phyloP scores from a whole-genome alignment of 345 rosid genomes.

The Psidium friedrichsthalianum region DNA sequence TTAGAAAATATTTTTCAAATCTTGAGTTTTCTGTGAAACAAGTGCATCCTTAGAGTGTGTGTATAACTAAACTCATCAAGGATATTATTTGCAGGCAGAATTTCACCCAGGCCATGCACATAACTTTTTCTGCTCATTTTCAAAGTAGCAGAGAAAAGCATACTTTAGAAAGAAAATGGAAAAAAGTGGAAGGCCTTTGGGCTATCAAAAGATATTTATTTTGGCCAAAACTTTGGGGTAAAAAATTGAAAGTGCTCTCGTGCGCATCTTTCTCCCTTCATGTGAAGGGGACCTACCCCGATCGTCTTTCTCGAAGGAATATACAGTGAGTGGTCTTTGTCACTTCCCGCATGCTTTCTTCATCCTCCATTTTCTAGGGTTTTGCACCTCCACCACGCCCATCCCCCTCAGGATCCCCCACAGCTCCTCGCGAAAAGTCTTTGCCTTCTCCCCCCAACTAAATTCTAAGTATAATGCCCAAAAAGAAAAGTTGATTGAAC shows the following conservation, averaged over 20 bases:
- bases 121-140: neutral
- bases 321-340: constrained; percentile 50
- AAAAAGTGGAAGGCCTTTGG: neutral
- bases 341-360: constrained; percentile 42
- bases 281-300: constrained; percentile 13
- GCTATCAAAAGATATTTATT: neutral
- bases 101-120: neutral
- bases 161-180: neutral
- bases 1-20: no score
- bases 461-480: neutral
- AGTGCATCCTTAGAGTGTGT: no score
- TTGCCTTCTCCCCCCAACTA: neutral
- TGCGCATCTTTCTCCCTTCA: constrained; percentile 7
- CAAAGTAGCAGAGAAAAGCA: neutral
- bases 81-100: neutral
- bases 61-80: neutral
- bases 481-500: neutral
- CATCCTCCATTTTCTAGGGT: constrained; percentile 32
- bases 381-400: constrained; percentile 11
- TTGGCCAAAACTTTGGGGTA: neutral
- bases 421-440: neutral
- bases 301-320: constrained; percentile 50
- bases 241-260: constrained; percentile 22
- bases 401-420: neutral
- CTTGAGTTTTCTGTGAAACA: no score